phyloP scores from a whole-genome alignment of 306 rosid genomes.

The Hippophae rhamnoides region DNA sequence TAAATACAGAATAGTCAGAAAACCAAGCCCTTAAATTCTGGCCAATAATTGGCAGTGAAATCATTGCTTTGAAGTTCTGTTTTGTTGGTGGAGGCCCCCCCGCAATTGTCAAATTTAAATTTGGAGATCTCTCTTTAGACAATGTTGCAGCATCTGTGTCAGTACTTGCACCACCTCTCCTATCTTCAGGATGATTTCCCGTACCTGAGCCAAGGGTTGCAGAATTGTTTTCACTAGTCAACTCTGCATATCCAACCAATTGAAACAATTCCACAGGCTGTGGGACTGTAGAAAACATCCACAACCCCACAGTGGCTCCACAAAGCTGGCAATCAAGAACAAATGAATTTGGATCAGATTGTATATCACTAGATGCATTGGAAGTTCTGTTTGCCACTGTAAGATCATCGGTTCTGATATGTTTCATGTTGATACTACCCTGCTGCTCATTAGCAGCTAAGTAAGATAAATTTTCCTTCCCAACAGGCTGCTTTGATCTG shows the following conservation, averaged over 20 bases:
- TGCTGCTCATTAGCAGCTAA: conserved; percentile 23
- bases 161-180: conserved; percentile 23
- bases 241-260: conserved; percentile 59
- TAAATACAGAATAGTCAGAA: conserved; percentile 42
- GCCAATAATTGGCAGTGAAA: conserved; percentile 78
- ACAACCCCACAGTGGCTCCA: conserved; percentile 90
- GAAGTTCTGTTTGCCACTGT: conserved; percentile 25
- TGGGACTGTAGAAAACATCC: conserved; percentile 62
- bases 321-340: conserved; percentile 82
- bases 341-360: conserved; percentile 56
- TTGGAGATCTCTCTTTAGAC: conserved; percentile 33
- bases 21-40: conserved; percentile 70
- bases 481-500: conserved; percentile 32
- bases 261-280: conserved; percentile 63
- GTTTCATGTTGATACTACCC: neutral
- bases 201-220: conserved; percentile 25
- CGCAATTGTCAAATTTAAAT: conserved; percentile 74
- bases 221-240: conserved; percentile 26
- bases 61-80: conserved; percentile 77
- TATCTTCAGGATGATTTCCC: conserved; percentile 24
- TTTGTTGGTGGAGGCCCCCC: conserved; percentile 95
- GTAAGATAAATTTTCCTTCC: conserved; percentile 22
- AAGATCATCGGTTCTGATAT: conserved; percentile 17
- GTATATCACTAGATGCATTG: conserved; percentile 30
- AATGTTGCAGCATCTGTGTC: conserved; percentile 28